Percentiles rank a stretch among this genome's conserved stretches.
Evolutionary conservation across 306 rosid species (phyloP).

Genomic region (Cyamopsis tetragonoloba): DNA sequence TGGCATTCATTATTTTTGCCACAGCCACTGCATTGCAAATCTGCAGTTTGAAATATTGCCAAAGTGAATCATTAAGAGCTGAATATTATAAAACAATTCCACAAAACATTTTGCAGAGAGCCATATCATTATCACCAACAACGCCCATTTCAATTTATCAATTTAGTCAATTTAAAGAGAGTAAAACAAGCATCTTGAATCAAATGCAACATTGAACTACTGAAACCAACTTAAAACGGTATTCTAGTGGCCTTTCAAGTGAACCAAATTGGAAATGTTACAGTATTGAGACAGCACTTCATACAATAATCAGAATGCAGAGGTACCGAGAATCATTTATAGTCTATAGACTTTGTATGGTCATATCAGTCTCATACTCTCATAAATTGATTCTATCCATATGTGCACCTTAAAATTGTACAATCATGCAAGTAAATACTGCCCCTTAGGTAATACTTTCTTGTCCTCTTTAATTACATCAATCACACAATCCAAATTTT

Average conservation of each 20-base stretch:
- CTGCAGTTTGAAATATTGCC: slow-evolving; percentile 47
- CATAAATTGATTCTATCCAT: slow-evolving; percentile 11
- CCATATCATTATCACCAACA: no score
- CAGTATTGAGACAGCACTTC: not conserved
- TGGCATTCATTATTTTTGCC: slow-evolving; percentile 95
- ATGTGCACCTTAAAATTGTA: not conserved
- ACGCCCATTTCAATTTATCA: not conserved
- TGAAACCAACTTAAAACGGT: slow-evolving; percentile 8
- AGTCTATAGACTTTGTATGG: not conserved
- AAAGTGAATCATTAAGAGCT: slow-evolving; percentile 14
- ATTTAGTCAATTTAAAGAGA: not conserved
- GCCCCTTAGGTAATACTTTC: not conserved
- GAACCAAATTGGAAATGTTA: slow-evolving; percentile 14
- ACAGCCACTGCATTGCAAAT: slow-evolving; percentile 99
- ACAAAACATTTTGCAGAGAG: not conserved
- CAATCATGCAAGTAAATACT: slow-evolving; percentile 1
- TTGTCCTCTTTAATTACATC: not conserved
- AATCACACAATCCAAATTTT: no score
- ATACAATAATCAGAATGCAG: not conserved
- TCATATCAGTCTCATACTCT: not conserved
- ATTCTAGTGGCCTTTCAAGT: slow-evolving; percentile 3
- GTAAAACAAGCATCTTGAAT: slow-evolving; percentile 19
- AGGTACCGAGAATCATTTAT: no score
- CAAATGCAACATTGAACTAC: slow-evolving; percentile 4
- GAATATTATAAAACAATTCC: not conserved